Percentiles rank a stretch among this genome's conserved stretches.
phyloP scores from a whole-genome alignment of 768 basidiomycete genomes.

The Termitomyces bulborhizus region DNA sequence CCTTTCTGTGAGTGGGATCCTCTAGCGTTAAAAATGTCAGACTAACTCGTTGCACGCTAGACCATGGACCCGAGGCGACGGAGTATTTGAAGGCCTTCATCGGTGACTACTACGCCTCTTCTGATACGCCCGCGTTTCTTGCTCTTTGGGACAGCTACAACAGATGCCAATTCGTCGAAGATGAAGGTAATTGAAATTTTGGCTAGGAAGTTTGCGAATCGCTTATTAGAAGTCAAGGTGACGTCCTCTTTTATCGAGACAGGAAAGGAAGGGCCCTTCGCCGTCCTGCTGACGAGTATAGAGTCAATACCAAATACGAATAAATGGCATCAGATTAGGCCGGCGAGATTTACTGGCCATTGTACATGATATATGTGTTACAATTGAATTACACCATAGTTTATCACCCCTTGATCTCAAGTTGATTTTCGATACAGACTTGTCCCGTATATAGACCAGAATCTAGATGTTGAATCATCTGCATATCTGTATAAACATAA shows the following conservation, averaged over 20 bases:
- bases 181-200: constrained; percentile 31
- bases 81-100: constrained; percentile 42
- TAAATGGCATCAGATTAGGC: background rate
- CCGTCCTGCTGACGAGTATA: constrained; percentile 22
- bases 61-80: constrained; percentile 50
- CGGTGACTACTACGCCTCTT: constrained; percentile 44
- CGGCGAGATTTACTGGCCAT: background rate
- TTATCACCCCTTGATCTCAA: background rate
- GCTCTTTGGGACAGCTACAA: constrained; percentile 54
- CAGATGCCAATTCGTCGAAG: constrained; percentile 53
- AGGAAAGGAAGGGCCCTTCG: constrained; percentile 31
- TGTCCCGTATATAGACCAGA: background rate
- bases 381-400: background rate
- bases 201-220: background rate
- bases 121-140: constrained; percentile 32
- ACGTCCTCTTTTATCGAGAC: constrained; percentile 41
- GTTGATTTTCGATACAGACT: background rate
- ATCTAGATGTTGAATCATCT: background rate
- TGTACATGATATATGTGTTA: background rate
- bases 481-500: background rate
- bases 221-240: constrained; percentile 19
- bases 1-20: constrained; percentile 12
- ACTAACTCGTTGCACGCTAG: constrained; percentile 19
- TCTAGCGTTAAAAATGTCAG: background rate
- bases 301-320: constrained; percentile 8